Evolutionary conservation across 2,329 filamentous ascomycete genomes (phyloP).

Genomic region (Curvularia hawaiiensis): DNA sequence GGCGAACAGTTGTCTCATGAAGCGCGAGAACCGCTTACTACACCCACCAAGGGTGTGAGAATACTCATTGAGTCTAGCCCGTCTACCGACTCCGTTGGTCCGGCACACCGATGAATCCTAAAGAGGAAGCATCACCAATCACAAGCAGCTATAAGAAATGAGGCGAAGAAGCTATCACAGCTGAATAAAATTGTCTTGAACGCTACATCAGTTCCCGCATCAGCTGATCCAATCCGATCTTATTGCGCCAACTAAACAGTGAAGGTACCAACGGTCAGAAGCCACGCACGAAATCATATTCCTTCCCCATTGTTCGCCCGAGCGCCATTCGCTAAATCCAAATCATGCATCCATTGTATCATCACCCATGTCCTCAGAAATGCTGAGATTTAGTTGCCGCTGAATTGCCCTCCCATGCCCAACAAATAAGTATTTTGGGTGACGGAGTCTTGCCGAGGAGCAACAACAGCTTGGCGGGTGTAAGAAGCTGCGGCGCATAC

Average conservation of each 20-base stretch:
- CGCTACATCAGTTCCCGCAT: background rate
- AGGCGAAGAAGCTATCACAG: background rate
- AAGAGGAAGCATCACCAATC: background rate
- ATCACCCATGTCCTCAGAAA: background rate
- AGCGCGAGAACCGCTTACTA: background rate
- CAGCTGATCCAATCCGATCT: background rate
- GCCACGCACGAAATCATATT: background rate
- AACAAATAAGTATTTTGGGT: background rate
- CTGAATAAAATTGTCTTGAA: background rate
- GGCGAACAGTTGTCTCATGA: conserved; percentile 19
- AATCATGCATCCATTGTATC: background rate
- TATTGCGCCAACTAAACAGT: background rate
- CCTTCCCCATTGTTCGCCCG: background rate
- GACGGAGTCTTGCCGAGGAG: background rate
- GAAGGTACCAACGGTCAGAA: background rate
- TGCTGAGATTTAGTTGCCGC: background rate
- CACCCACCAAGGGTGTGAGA: conserved; percentile 16
- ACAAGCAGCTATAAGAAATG: background rate
- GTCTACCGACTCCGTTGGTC: conserved; percentile 20
- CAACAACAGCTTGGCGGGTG: background rate
- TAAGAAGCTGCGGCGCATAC: background rate
- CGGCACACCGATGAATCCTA: conserved; percentile 3
- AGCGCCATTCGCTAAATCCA: background rate
- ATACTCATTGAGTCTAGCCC: conserved; percentile 26
- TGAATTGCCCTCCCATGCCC: conserved; percentile 2